These are phyloP conservation scores for Hypomontagnella submonticulosa DNA, from an alignment of 495 filamentous ascomycete genomes.

Conservation along the genomic window DNA sequence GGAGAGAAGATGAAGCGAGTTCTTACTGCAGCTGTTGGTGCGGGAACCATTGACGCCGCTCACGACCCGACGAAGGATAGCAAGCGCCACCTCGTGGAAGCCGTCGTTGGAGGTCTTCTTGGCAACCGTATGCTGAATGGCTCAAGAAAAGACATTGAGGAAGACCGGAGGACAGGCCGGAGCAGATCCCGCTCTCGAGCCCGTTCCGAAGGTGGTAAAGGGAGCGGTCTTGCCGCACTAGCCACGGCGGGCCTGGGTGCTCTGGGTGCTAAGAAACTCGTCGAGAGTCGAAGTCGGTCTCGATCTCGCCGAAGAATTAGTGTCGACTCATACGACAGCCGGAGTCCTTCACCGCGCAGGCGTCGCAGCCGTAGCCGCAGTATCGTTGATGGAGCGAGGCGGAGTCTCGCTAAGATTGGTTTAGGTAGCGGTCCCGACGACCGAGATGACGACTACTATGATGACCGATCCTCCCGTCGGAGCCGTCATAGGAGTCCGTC, in stretches of 20 bases:
- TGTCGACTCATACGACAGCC: constrained; percentile 64
- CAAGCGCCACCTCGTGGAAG: constrained; percentile 73
- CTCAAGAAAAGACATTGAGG: constrained; percentile 69
- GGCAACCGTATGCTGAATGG: constrained; percentile 85
- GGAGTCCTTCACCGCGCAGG: constrained; percentile 50
- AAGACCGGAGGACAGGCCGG: constrained; percentile 61
- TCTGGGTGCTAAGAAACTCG: constrained; percentile 81
- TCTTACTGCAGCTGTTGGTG: constrained; percentile 84
- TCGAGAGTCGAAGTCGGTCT: constrained; percentile 71
- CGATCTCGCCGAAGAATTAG: constrained; percentile 57
- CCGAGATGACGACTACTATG: constrained; percentile 52
- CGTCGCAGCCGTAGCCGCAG: constrained; percentile 63
- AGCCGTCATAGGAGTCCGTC: constrained; percentile 47
- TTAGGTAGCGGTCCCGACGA: constrained; percentile 60
- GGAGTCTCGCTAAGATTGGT: constrained; percentile 58
- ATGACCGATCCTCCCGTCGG: constrained; percentile 45
- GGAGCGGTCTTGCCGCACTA: constrained; percentile 68
- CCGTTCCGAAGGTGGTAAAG: constrained; percentile 58
- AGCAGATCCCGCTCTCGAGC: constrained; percentile 64
- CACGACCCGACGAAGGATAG: constrained; percentile 77
- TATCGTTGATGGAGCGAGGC: constrained; percentile 57
- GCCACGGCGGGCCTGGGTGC: constrained; percentile 81
- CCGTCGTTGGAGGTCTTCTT: constrained; percentile 85
- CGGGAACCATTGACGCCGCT: constrained; percentile 84
- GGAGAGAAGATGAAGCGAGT: constrained; percentile 89